Base-by-base conservation (phyloP, 2,329 filamentous ascomycete genomes). In the Phaeoacremonium minimum region DNA sequence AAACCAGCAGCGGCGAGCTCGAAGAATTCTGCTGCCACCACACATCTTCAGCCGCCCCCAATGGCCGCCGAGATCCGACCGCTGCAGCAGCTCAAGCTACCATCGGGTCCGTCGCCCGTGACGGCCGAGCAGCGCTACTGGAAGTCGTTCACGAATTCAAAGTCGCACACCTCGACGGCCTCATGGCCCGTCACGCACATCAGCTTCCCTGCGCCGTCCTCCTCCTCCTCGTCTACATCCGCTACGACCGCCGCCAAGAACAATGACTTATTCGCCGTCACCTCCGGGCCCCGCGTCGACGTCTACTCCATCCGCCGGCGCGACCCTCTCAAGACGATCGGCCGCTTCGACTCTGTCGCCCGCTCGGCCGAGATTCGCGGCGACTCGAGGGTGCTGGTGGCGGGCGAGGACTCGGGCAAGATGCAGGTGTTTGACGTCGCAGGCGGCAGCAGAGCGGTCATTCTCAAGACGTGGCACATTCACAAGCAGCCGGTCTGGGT, bases 91-190 rank as follows among this genome's bases (percentile, higher is more conserved):
- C 69, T 94, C 56, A 94, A 88, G 73, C 77, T 94, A 56, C 82
- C 91, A 39, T 77, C 85, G 45, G 87, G 87, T 34, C 89, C 89
- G 39, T 83, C 85, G 28, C 84, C 87, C 36, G 67, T 91, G 32
- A 95, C 91, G 6, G 83, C 90, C 19, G 93, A 98, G 68, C 90
- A 97, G 66, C 78, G 83, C 47, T 97, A 97, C 73, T 98, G 94
- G 94, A 85, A 85, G 57, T 84, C 85, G 11, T 98, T 98, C 71
- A 89, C 87, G 66, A 93, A 90, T 49, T 87, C 90, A 47, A 80
- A 95, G 40, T 81, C 91, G 43, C 82, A 97, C 44, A 87, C 93
- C 31, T 95, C 91, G 45, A 89, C 90, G 46, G 88, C 93, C 46
- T 87, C 87, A 56, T 89, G 86, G 58, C 85, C 88, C 31, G 80